These are phyloP conservation scores for Boechera divaricarpa DNA, from an alignment of 345 rosid species.

Conservation along the genomic window DNA sequence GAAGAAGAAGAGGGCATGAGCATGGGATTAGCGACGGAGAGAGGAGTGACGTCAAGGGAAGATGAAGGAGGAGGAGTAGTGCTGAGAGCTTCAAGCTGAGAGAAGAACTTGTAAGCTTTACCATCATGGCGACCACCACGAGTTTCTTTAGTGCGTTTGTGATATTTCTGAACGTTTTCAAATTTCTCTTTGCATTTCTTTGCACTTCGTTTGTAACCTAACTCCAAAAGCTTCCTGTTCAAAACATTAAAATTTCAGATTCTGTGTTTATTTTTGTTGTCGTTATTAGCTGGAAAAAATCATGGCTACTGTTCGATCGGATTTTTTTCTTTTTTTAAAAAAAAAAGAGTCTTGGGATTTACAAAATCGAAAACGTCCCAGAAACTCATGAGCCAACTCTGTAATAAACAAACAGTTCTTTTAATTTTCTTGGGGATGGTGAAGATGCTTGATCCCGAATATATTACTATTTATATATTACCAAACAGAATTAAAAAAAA, in stretches of 20 bases:
- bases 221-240: constrained; percentile 79
- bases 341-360: constrained; percentile 59
- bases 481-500: neutral
- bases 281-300: neutral
- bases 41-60: constrained; percentile 63
- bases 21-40: constrained; percentile 60
- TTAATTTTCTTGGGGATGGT: constrained; percentile 38
- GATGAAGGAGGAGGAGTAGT: constrained; percentile 33
- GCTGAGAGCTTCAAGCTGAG: constrained; percentile 77
- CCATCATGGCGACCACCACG: constrained; percentile 88
- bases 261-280: neutral
- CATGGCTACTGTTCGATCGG: constrained; percentile 33
- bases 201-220: constrained; percentile 77
- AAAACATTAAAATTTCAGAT: constrained; percentile 25
- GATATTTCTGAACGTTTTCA: constrained; percentile 93
- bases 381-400: constrained; percentile 41
- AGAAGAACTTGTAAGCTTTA: constrained; percentile 82
- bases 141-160: constrained; percentile 89
- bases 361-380: constrained; percentile 53
- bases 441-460: constrained; percentile 46
- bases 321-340: neutral
- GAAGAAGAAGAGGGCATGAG: constrained; percentile 43
- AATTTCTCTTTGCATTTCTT: constrained; percentile 95
- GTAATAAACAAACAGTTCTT: constrained; percentile 41
- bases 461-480: constrained; percentile 18